Base-by-base conservation (phyloP, 1,139 yeast species). In the Candida sanyaensis region DNA sequence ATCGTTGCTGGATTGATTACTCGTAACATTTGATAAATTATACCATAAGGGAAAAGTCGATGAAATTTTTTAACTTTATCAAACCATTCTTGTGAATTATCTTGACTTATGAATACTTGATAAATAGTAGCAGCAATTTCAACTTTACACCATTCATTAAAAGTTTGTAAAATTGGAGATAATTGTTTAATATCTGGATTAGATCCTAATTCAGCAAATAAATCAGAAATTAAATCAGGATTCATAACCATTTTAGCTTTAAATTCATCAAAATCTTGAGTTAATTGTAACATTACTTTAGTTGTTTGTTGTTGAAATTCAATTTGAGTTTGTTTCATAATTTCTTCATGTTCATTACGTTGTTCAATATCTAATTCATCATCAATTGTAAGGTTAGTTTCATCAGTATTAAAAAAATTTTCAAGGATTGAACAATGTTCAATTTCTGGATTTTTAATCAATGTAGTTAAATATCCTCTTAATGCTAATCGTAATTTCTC, bases 1-100 rank as follows among this genome's bases (percentile, higher is more conserved):
- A 92, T 83, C 44, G 87, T 81, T 66, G 90, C 82, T 3, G 98
- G 98, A 60, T 92, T 92, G 1, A 97, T 88, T 54, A 85, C 84
- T 57, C 83, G 77, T 55, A 92, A 66, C 30, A 92, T 85, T 13
- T 89, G 89, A 44, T 85, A 84, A 64, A 91, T 80, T 42, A 91
- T 62, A 1, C 78, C 71, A 62, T 91, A 91, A 0, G 97, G 98
- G 68, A 91, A 81, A 50, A 88, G 61, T 31, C 76, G 68, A 65
- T 92, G 97, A 43, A 92, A 69, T 50, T 84, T 80, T 51, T 80
- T 80, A 29, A 88, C 73, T 60, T 88, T 90, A 6, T 78, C 75
- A 55, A 86, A 81, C 59, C 88, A 70, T 55, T 88, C 96, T 51
- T 83, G 80, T 1, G 96, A 83, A 53, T 82, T 81, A 62, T 92